Base-by-base conservation (phyloP, 2,329 filamentous ascomycete species). In the Dichotomopilus funicola region DNA sequence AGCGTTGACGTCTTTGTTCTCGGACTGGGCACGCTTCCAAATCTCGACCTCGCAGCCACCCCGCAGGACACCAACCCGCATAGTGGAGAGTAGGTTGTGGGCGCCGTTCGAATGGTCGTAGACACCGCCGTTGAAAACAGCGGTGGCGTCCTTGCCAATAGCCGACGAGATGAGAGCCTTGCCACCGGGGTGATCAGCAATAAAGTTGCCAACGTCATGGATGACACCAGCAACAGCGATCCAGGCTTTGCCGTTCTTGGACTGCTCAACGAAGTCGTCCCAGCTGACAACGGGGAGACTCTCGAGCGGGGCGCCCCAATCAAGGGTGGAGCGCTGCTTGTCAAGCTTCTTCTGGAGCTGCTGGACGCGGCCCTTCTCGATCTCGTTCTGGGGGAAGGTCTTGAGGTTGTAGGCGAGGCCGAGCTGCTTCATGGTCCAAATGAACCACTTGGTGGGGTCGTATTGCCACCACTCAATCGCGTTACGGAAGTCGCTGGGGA, bases 331-430 rank as follows among this genome's bases (percentile, higher is more conserved):
- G 67, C 89, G 88, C 81, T 89, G 88, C 76, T 91, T 87, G 72
- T 94, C 89, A 58, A 95, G 83, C 81, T 94, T 94, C 87, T 94
- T 94, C 80, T 94, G 89, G 61, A 86, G 75, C 75, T 94, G 89
- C 77, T 95, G 89, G 36, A 94, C 79, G 68, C 89, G 87, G 62
- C 89, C 89, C 81, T 94, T 94, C 73, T 95, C 89, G 62, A 95
- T 95, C 72, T 95, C 90, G 73, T 95, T 95, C 74, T 83, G 76
- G 65, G 88, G 88, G 83, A 95, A 95, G 73, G 91, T 83, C 82
- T 95, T 95, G 56, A 95, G 80, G 72, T 94, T 87, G 68, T 86
- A 90, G 67, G 89, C 89, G 53, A 95, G 83, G 57, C 89, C 89
- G 54, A 92, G 74, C 73, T 87, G 82, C 82, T 92, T 94, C 86